These are phyloP conservation scores for Hypsizygus ulmarius DNA, from an alignment of 1,284 basidiomycete species.

Conservation along the genomic window DNA sequence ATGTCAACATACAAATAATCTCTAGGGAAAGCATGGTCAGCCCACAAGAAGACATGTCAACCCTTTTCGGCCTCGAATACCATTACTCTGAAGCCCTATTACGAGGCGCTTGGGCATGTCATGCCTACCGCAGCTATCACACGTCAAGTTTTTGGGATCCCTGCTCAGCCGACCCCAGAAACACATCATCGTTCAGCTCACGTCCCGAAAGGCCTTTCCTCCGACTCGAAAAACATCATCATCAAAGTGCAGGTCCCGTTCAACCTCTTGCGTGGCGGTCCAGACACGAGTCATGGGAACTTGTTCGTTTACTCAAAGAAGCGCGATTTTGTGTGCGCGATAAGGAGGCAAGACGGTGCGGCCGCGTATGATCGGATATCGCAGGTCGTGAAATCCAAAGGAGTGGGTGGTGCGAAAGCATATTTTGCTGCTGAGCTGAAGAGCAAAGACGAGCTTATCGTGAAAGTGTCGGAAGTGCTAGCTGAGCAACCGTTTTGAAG, in stretches of 20 bases:
- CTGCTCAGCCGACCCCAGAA: conserved; percentile 19
- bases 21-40: conserved; percentile 45
- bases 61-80: conserved; percentile 42
- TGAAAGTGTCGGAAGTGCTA: conserved; percentile 49
- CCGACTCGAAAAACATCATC: conserved; percentile 39
- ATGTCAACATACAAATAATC: background rate
- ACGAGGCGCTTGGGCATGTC: conserved; percentile 25
- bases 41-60: conserved; percentile 46
- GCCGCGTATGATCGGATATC: conserved; percentile 39
- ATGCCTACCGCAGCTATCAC: conserved; percentile 33
- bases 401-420: conserved; percentile 47
- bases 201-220: conserved; percentile 25
- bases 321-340: conserved; percentile 45
- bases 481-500: conserved; percentile 45
- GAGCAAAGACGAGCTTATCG: conserved; percentile 42
- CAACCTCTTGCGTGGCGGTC: background rate
- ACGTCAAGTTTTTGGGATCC: conserved; percentile 34
- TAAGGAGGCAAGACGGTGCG: conserved; percentile 33
- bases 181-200: conserved; percentile 26
- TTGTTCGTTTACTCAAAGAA: conserved; percentile 52
- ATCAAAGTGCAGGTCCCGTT: conserved; percentile 54
- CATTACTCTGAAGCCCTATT: conserved; percentile 45
- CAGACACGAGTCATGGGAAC: conserved; percentile 17
- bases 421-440: conserved; percentile 55
- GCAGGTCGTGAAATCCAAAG: conserved; percentile 36